Percentiles rank a stretch among this genome's conserved stretches.
Evolutionary conservation across 345 rosid genomes (phyloP).

Genomic region (Noccaea bulbosa): DNA sequence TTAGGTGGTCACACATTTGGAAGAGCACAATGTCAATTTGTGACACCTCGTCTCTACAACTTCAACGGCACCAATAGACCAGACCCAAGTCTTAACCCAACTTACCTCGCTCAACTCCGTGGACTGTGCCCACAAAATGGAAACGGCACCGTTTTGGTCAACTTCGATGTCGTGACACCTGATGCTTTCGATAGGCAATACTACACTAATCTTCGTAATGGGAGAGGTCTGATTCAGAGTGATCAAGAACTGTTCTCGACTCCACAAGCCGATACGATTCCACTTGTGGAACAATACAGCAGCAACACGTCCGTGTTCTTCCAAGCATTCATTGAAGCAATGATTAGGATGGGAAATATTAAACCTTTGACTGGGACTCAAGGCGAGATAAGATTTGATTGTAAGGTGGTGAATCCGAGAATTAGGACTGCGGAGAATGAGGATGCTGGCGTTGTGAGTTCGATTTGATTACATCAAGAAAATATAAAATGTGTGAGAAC

Average conservation of each 20-base stretch:
- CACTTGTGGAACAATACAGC: slow-evolving; percentile 37
- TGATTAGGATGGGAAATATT: slow-evolving; percentile 66
- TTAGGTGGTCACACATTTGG: slow-evolving; percentile 82
- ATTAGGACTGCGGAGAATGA: slow-evolving; percentile 28
- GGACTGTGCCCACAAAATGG: slow-evolving; percentile 60
- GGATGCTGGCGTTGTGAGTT: slow-evolving; percentile 35
- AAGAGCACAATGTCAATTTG: slow-evolving; percentile 52
- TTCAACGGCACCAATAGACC: slow-evolving; percentile 50
- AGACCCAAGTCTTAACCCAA: slow-evolving; percentile 57
- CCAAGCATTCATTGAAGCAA: slow-evolving; percentile 47
- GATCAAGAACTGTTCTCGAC: slow-evolving; percentile 48
- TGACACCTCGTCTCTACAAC: slow-evolving; percentile 51
- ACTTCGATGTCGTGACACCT: slow-evolving; percentile 59
- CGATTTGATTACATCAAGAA: slow-evolving; percentile 22
- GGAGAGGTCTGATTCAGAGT: slow-evolving; percentile 40
- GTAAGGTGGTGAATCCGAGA: slow-evolving; percentile 44
- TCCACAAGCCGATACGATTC: slow-evolving; percentile 39
- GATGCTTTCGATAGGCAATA: slow-evolving; percentile 53
- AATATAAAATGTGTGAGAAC: too few relatives aligned
- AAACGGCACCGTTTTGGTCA: slow-evolving; percentile 44
- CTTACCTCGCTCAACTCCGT: slow-evolving; percentile 43
- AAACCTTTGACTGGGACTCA: slow-evolving; percentile 47
- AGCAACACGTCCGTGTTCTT: slow-evolving; percentile 48
- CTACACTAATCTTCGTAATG: slow-evolving; percentile 51
- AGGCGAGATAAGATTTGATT: slow-evolving; percentile 53